Evolutionary conservation across 371 early-diverging fungal genomes (phyloP).

Genomic region (Saksenaea vasiformis): DNA sequence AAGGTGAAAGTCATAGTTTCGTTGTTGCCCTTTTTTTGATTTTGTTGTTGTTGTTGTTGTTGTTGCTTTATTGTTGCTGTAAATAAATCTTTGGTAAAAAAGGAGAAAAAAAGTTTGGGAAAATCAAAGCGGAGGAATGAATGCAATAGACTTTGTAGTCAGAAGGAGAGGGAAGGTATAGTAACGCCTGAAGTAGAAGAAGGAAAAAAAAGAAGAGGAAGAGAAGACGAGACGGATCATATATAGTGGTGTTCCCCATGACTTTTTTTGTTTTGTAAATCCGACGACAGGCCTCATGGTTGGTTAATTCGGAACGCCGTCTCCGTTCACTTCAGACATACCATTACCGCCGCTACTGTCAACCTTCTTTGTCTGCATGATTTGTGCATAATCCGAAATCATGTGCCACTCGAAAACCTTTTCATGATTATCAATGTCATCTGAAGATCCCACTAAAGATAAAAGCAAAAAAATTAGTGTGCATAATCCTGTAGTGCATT

Average conservation of each 20-base stretch:
- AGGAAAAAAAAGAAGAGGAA: background rate
- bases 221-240: background rate
- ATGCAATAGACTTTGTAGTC: too few species aligned
- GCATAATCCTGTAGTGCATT: background rate
- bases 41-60: background rate
- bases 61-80: slow-evolving; percentile 2
- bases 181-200: background rate
- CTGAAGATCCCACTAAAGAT: background rate
- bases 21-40: background rate
- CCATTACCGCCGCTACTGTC: background rate
- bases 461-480: background rate
- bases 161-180: too few species aligned
- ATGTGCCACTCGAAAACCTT: background rate
- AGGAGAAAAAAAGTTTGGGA: background rate
- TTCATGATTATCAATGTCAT: background rate
- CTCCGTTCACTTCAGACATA: background rate
- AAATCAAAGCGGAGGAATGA: background rate
- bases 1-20: background rate
- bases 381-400: background rate
- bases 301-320: background rate
- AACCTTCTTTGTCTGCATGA: background rate
- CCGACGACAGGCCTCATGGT: slow-evolving; percentile 1
- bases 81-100: slow-evolving; percentile 1
- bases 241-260: background rate
- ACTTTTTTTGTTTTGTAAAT: slow-evolving; percentile 2